Evolutionary conservation across 225 moss, liverwort and hornwort genomes (phyloP).

Genomic region (Marchantia polymorpha): DNA sequence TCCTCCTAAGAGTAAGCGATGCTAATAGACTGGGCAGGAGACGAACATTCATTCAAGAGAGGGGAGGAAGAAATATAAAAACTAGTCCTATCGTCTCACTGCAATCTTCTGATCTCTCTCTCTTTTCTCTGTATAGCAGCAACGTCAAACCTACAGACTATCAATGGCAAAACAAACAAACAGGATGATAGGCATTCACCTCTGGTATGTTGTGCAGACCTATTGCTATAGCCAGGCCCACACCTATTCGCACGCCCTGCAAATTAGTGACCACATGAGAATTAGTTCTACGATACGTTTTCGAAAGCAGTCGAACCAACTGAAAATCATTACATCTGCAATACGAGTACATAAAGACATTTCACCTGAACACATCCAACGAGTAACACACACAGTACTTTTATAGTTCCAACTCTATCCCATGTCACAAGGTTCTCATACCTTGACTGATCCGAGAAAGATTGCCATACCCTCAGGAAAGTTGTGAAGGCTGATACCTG

Average conservation of each 20-base stretch:
- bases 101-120: no score
- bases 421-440: conserved; percentile 1
- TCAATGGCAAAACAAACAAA: neutral
- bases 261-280: neutral
- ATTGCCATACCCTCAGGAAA: conserved; percentile 99
- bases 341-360: neutral
- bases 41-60: no score
- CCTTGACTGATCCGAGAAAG: conserved; percentile 94
- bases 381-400: no score
- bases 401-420: neutral
- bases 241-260: conserved; percentile 81
- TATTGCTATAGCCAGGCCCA: conserved; percentile 86
- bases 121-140: no score
- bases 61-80: no score
- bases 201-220: conserved; percentile 98
- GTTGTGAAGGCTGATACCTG: conserved; percentile 92
- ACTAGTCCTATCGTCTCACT: no score
- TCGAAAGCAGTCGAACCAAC: neutral
- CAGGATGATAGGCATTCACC: conserved; percentile 19
- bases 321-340: neutral
- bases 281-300: neutral
- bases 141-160: neutral
- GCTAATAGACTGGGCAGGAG: no score
- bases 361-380: neutral
- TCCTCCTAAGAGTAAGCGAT: no score